Evolutionary conservation across 345 rosid genomes (phyloP), one percentile per base, ranked within the genome.

Genomic region (Clarkia xantiana): DNA sequence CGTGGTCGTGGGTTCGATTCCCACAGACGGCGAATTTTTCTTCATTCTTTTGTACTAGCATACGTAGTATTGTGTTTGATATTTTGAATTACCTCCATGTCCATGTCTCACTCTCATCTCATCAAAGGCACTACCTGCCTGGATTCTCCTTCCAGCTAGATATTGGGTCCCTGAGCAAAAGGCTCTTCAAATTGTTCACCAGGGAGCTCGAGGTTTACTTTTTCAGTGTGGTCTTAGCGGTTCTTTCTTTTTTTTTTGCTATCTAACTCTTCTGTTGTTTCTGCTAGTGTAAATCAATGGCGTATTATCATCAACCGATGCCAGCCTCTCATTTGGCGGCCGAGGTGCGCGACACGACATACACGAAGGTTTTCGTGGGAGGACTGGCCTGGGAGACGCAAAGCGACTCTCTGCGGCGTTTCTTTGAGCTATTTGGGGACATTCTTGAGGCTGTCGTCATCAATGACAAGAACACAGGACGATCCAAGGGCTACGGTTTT

Each of bases 21-120:
- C 82, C 76, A 76, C 80, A 76, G 86, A 63, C 80, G 81, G 84
- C 86, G 81, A n/a, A n/a, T n/a, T n/a, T n/a, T n/a, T n/a, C n/a
- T n/a, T n/a, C n/a, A n/a, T n/a, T n/a, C n/a, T n/a, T n/a, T n/a
- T n/a, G n/a, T n/a, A n/a, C n/a, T n/a, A n/a, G n/a, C n/a, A n/a
- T n/a, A n/a, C n/a, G n/a, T n/a, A n/a, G n/a, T n/a, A n/a, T n/a
- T n/a, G n/a, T n/a, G n/a, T n/a, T n/a, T n/a, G n/a, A n/a, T n/a
- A n/a, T n/a, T n/a, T n/a, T n/a, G n/a, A n/a, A n/a, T n/a, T n/a
- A n/a, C n/a, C n/a, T n/a, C n/a, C n/a, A n/a, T n/a, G n/a, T n/a
- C n/a, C n/a, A n/a, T n/a, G n/a, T n/a, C n/a, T n/a, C n/a, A n/a
- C n/a, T n/a, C n/a, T n/a, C n/a, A n/a, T n/a, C n/a, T n/a, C n/a